Conservation (phyloP, 306 rosid genomes). For the Mimosa pudica region DNA sequence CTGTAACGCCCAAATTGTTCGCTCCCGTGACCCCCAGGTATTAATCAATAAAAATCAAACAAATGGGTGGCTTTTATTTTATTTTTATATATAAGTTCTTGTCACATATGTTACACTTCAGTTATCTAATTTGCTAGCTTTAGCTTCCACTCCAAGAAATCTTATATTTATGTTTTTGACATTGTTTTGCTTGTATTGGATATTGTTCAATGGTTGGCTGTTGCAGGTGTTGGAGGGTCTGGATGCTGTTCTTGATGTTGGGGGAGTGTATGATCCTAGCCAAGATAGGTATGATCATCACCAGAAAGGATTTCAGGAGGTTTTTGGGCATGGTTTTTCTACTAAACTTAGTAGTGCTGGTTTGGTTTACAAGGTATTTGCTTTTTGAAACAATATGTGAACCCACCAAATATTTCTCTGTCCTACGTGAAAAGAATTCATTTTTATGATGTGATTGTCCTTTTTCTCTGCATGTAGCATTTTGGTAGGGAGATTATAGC, state of each 20-base stretch:
- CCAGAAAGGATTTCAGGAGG: conserved; percentile 91
- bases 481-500: conserved; percentile 95
- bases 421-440: conserved; percentile 13
- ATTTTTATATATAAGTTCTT: too few relatives aligned
- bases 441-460: background rate
- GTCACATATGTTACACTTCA: too few relatives aligned
- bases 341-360: conserved; percentile 98
- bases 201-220: conserved; percentile 26
- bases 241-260: conserved; percentile 98
- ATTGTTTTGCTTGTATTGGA: background rate
- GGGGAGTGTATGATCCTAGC: conserved; percentile 85
- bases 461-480: conserved; percentile 52
- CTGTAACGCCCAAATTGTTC: conserved; percentile 74
- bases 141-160: too few relatives aligned
- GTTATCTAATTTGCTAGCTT: too few relatives aligned
- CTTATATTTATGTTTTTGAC: background rate
- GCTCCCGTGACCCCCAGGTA: conserved; percentile 87
- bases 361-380: conserved; percentile 80
- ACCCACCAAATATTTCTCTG: background rate
- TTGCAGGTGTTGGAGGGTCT: conserved; percentile 80
- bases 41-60: too few relatives aligned
- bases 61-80: too few relatives aligned
- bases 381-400: conserved; percentile 1
- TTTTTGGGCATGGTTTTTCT: conserved; percentile 85
- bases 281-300: conserved; percentile 92